These are phyloP conservation scores for Prunus kanzakura DNA, from an alignment of 306 rosid genomes.

Conservation along the genomic window DNA sequence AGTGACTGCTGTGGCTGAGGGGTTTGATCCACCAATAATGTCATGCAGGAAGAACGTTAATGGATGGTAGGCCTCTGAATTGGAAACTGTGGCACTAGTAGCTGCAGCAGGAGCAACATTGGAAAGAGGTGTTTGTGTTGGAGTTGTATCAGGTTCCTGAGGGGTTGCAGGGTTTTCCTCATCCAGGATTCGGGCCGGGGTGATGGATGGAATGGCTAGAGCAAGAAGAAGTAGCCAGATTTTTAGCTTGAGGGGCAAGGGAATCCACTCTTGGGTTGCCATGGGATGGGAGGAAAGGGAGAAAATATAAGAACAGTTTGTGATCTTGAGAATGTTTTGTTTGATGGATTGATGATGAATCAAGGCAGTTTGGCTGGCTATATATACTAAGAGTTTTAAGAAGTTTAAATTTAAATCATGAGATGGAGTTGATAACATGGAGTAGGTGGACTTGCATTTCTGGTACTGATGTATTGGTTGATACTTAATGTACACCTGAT, in stretches of 20 bases:
- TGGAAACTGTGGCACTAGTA: not conserved
- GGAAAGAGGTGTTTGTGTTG: conserved; percentile 24
- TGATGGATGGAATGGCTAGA: conserved; percentile 14
- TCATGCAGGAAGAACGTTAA: conserved; percentile 77
- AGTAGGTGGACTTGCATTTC: conserved; percentile 34
- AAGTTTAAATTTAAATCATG: not conserved
- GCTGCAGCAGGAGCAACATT: conserved; percentile 29
- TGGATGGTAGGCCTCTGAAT: conserved; percentile 23
- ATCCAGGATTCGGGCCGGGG: conserved; percentile 35
- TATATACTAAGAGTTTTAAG: conserved; percentile 10
- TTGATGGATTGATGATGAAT: conserved; percentile 3
- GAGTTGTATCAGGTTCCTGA: conserved; percentile 11
- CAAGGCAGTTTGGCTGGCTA: not conserved
- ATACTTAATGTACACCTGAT: not conserved
- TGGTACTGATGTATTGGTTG: conserved; percentile 33
- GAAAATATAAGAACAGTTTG: not conserved
- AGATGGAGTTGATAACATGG: conserved; percentile 50
- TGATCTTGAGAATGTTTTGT: not conserved
- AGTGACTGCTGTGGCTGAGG: conserved; percentile 68
- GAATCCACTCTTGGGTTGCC: conserved; percentile 21
- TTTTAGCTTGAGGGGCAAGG: conserved; percentile 15
- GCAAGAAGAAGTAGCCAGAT: conserved; percentile 26
- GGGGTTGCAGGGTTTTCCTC: conserved; percentile 16
- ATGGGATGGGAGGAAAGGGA: conserved; percentile 12
- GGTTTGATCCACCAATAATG: conserved; percentile 75